phyloP scores from a whole-genome alignment of 2,329 filamentous ascomycete species.

The Alternaria arborescens region DNA sequence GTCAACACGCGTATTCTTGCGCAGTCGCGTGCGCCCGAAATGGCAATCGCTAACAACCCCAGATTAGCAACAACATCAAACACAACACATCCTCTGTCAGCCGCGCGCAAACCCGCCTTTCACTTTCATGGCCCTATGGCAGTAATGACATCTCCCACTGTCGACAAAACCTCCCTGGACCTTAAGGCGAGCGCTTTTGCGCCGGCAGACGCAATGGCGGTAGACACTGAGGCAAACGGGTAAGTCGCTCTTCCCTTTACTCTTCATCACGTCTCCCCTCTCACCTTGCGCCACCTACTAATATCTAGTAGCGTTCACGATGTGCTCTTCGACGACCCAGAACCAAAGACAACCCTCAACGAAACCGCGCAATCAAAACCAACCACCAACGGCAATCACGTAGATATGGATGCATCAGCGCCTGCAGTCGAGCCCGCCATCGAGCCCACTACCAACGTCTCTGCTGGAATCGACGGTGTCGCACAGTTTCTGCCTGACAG shows the following conservation, averaged over 20 bases:
- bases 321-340: slow-evolving; percentile 48
- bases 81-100: slow-evolving; percentile 18
- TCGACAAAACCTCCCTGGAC: slow-evolving; percentile 54
- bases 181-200: slow-evolving; percentile 60
- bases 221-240: slow-evolving; percentile 66
- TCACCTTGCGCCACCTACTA: slow-evolving; percentile 24
- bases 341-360: slow-evolving; percentile 25
- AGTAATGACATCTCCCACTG: slow-evolving; percentile 51
- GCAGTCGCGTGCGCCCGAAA: slow-evolving; percentile 26
- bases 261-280: slow-evolving; percentile 18
- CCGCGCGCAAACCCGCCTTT: slow-evolving; percentile 33
- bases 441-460: slow-evolving; percentile 53
- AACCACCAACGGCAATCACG: slow-evolving; percentile 44
- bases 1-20: slow-evolving; percentile 25
- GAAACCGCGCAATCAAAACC: slow-evolving; percentile 36
- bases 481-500: slow-evolving; percentile 55
- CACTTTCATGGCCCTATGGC: slow-evolving; percentile 51
- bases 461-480: slow-evolving; percentile 54
- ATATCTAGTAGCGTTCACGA: slow-evolving; percentile 41
- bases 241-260: slow-evolving; percentile 56
- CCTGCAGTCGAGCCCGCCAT: slow-evolving; percentile 41
- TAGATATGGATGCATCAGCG: slow-evolving; percentile 32
- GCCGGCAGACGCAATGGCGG: slow-evolving; percentile 61
- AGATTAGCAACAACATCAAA: slow-evolving; percentile 24
- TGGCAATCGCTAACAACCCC: slow-evolving; percentile 26